Conservation (phyloP, 441 rosid genomes). For the Pelargonium australe region DNA sequence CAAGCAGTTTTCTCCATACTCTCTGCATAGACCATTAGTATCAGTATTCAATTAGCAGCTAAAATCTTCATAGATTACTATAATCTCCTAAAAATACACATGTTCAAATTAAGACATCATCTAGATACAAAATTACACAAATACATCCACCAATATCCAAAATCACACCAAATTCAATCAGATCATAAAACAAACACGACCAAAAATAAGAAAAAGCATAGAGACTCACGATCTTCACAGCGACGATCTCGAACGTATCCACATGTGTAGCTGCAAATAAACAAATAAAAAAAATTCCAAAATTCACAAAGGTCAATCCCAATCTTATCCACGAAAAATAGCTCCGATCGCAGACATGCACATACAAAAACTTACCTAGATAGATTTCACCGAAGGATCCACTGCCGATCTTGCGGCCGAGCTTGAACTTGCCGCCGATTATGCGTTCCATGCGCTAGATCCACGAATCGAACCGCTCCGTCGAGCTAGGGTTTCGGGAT, state of each 20-base stretch:
- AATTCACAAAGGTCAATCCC: conserved; percentile 8
- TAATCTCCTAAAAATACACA: background rate
- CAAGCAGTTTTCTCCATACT: background rate
- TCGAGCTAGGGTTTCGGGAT: conserved; percentile 12
- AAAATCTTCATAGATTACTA: background rate
- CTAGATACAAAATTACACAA: background rate
- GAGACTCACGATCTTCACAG: conserved; percentile 82
- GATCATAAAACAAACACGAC: conserved; percentile 11
- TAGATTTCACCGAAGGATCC: conserved; percentile 92
- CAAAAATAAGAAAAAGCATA: conserved; percentile 3
- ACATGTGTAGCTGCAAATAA: conserved; percentile 70
- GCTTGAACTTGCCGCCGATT: conserved; percentile 84
- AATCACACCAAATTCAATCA: conserved; percentile 1
- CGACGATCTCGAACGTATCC: conserved; percentile 89
- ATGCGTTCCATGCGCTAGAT: conserved; percentile 55
- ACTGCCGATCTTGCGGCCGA: conserved; percentile 91
- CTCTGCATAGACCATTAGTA: conserved; percentile 5
- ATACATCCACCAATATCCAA: background rate
- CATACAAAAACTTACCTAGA: conserved; percentile 42
- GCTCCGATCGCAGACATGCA: background rate
- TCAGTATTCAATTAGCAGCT: background rate
- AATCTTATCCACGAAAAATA: background rate
- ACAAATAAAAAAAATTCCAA: background rate
- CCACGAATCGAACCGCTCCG: background rate
- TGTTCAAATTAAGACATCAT: background rate